Evolutionary conservation across 345 rosid species (phyloP).

Genomic region (Excoecaria cochinchinensis): DNA sequence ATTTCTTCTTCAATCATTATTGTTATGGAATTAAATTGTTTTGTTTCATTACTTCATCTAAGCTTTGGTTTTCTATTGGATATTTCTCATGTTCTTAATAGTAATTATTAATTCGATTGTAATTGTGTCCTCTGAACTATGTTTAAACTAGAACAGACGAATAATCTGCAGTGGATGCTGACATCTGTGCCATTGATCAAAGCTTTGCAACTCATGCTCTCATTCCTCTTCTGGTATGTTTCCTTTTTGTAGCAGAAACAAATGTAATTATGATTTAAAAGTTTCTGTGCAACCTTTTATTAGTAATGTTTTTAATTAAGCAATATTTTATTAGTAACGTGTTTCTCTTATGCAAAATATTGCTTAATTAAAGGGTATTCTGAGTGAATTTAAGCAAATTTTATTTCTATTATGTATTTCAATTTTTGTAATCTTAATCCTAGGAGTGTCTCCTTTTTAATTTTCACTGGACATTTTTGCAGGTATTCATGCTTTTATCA

Average conservation of each 20-base stretch:
- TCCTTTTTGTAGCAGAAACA: background rate
- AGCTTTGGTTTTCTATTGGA: background rate
- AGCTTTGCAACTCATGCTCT: constrained; percentile 78
- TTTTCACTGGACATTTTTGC: constrained; percentile 20
- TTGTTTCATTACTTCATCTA: background rate
- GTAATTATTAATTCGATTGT: background rate
- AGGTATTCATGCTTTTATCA: constrained; percentile 90
- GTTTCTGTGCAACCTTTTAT: background rate
- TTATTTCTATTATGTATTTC: background rate
- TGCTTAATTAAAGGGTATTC: background rate
- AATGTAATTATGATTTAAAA: background rate
- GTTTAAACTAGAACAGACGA: constrained; percentile 55
- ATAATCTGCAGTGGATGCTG: constrained; percentile 80
- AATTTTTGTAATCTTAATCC: background rate
- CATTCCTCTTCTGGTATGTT: constrained; percentile 87
- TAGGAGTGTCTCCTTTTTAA: constrained; percentile 1
- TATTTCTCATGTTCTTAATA: background rate
- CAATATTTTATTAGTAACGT: background rate
- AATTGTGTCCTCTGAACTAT: constrained; percentile 14
- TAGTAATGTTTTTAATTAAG: background rate
- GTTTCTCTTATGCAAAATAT: background rate
- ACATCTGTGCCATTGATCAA: constrained; percentile 82
- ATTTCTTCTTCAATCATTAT: background rate
- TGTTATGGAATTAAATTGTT: background rate
- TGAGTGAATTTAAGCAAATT: background rate